Base-by-base conservation (phyloP, 2,329 filamentous ascomycete species). In the Knoxdaviesia capensis region DNA sequence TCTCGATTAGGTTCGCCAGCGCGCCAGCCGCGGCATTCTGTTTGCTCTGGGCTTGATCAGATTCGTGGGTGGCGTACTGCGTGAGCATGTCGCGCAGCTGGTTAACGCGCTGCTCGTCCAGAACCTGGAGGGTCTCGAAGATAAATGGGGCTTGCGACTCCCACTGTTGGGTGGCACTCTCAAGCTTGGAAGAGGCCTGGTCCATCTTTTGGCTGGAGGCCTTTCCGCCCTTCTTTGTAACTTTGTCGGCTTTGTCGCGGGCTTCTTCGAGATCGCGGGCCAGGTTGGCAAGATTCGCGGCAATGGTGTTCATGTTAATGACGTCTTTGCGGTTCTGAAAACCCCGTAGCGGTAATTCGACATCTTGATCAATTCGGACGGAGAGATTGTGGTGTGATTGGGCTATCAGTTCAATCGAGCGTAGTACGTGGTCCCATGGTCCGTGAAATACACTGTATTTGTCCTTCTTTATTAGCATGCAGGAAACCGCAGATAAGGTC, bases 81-180 rank as follows among this genome's bases (percentile, higher is more conserved):
- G 90, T 96, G 46, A 98, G 69, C 36, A 83, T 73, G 58, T 96
- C 88, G 47, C 88, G 80, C 45, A 98, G 67, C 53, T 92, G 80
- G 57, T 94, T 94, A 49, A 92, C 66, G 43, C 90, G 76, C 51
- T 74, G 78, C 62, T 98, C 90, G 54, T 98, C 90, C 32, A 92
- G 65, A 5, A 83, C 80, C 57, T 98, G 90, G 30, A 98, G 71
- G 46, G 79, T 81, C 60, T 98, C 90, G 54, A 93, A 94, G 46
- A 94, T 80, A 59, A 84, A 96, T 1, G 90, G 90, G 9, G 90
- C 85, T 57, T 94, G 86, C 1, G 85, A 86, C 43, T 94, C 79
- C 90, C 90, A 98, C 55, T 93, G 81, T 49, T 79, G 71, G 38
- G 69, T 74, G n/a, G 85, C 80, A 46, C 75, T 75, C 48, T 93